phyloP scores from a whole-genome alignment of 768 basidiomycete genomes.

The Serpula lacrymans region DNA sequence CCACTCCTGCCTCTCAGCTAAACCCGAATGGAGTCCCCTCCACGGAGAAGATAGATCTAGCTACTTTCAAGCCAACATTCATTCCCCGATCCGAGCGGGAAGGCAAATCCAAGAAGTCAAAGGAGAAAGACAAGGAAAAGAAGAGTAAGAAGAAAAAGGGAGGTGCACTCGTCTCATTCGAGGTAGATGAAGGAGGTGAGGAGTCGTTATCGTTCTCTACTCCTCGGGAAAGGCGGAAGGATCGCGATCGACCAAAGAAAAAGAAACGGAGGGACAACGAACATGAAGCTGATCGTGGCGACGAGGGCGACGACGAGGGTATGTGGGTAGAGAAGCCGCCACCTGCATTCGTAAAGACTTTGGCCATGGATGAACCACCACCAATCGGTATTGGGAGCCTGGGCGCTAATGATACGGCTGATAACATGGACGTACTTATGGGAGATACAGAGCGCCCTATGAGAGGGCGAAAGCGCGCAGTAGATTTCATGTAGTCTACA shows the following conservation, averaged over 20 bases:
- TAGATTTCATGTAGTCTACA: slow-evolving; percentile 63
- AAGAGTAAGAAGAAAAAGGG: slow-evolving; percentile 49
- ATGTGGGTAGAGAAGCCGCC: slow-evolving; percentile 72
- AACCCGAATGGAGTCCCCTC: background rate
- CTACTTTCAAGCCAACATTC: slow-evolving; percentile 89
- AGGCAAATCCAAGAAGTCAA: slow-evolving; percentile 36
- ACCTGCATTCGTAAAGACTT: slow-evolving; percentile 43
- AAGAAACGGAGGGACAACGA: slow-evolving; percentile 40
- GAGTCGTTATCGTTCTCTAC: slow-evolving; percentile 29
- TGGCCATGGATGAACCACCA: slow-evolving; percentile 17
- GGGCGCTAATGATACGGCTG: slow-evolving; percentile 11
- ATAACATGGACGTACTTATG: slow-evolving; percentile 14
- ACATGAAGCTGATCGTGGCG: too few species aligned
- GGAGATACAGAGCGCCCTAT: slow-evolving; percentile 20
- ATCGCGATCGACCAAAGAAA: slow-evolving; percentile 37
- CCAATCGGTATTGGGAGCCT: background rate
- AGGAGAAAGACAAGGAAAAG: slow-evolving; percentile 41
- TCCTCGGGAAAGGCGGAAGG: slow-evolving; percentile 29
- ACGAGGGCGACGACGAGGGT: slow-evolving; percentile 46
- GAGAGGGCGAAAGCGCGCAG: slow-evolving; percentile 63
- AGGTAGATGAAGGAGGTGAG: slow-evolving; percentile 62
- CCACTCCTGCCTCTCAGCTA: background rate
- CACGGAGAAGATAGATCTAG: slow-evolving; percentile 44
- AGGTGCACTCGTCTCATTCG: slow-evolving; percentile 66
- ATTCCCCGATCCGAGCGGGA: slow-evolving; percentile 52